Base-by-base conservation (phyloP, 805 yeast species). In the Suhomyces xylopsoci region DNA sequence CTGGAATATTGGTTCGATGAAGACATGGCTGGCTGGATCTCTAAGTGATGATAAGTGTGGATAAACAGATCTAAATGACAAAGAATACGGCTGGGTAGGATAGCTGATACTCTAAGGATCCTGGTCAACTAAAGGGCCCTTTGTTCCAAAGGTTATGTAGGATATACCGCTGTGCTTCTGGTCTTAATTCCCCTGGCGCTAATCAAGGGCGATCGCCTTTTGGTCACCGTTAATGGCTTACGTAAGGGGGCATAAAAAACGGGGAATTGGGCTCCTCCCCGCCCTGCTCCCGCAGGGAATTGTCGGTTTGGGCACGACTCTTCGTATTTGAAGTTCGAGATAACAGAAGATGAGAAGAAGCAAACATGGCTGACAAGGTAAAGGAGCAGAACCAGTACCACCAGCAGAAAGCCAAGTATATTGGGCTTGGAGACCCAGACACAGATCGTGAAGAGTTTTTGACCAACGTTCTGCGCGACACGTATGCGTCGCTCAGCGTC, bases 401-500 rank as follows among this genome's bases (percentile, higher is more conserved):
- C 47, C 79, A 74, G 30, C 72, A 82, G 49, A 84, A 83, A 60
- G 58, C 82, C 43, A 82, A 85, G 61, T 83, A 87, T 62, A 73
- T 86, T 20, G 96, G 96, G 1, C 66, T 92, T 1, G 97, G 97
- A 0, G 78, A 83, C 62, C 78, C 91, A 8, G 84, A 83, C 50
- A 90, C 96, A 0, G 74, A 86, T 0, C 74, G 85, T 49, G 70
- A 71, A 14, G 93, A 88, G 65, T 92, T 93, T 82, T 61, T 85
- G 55, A 67, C 79, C 5, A 88, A 87, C 59, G 74, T 86, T 1
- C 83, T 82, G 51, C 70, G 88, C 54, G 96, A 88, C 59, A 81
- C 90, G 1, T 80, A 81, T 52, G 78, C 87, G 0, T 77, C 85
- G 19, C 67, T 85, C 45, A 76, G 80, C n/a, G 83, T 84, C 24